Evolutionary conservation across 805 yeast species (phyloP), one percentile per base, ranked within the genome.

Genomic region (Pichia ethanolica): DNA sequence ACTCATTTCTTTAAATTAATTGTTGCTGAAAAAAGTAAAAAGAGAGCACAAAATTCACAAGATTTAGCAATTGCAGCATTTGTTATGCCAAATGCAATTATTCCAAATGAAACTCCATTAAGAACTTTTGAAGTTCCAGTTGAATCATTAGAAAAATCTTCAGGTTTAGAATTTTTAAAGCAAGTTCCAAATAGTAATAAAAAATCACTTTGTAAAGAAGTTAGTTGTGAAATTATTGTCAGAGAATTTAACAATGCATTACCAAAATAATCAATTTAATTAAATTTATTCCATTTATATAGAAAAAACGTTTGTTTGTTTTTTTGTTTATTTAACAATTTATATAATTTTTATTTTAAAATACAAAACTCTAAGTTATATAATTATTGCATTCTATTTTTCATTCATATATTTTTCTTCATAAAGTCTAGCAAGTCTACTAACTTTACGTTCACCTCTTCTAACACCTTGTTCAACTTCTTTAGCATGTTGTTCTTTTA

Each of bases 1-100:
- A 93, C 99, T 0, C 99, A 93, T 66, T 93, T 93, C 62, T 93
- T 83, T 77, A 93, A 93, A 70, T 69, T 93, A 51, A 71, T 93
- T 48, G 87, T 93, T 43, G 97, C 93, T 8, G 98, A 93, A 65
- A 67, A 71, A 14, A 75, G 80, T 5, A 44, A 49, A 27, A 63
- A 59, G 5, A 68, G 64, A 36, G 59, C 66, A 47, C 66, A 73
- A 12, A 54, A 53, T 40, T 59, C 67, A 3, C 71, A 71, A 8
- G 72, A 71, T 12, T 69, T 88, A 11, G 79, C 91, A 3, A 88
- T 89, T 8, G 98, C 86, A 1, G 97, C 98, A 0, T 93, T 93
- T 70, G 97, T 93, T 12, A 66, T 93, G 57, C 99, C 99, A 30
- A 93, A 93, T 63, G 89, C 77, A n/a, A 71, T 65, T 7, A 90